Base-by-base conservation (phyloP, 495 filamentous ascomycete genomes). In the Neurospora sp. region DNA sequence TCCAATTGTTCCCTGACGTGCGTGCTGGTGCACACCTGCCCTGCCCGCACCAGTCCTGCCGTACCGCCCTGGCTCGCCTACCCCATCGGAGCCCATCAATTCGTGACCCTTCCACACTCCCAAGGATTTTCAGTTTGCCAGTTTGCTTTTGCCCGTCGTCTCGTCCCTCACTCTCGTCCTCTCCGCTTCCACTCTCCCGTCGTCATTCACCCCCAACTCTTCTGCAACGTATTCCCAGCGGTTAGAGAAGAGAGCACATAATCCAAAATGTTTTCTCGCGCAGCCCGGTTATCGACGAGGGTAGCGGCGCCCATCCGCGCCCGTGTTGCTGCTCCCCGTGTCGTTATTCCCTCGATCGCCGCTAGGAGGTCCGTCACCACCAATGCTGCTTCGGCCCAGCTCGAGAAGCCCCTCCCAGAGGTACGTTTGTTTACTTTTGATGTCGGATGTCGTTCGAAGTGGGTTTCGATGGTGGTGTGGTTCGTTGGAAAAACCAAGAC, bases 371-470 rank as follows among this genome's bases (percentile, higher is more conserved):
- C 89, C 75, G 95, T 98, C 80, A 98, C 95, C 69, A 98, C 94
- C 70, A 92, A 98, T 83, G 95, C 96, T 71, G 95, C 96, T 73
- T 93, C 91, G 76, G 90, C 94, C 76, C 91, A 97, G 85, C 91
- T 92, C 76, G 93, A 96, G 80, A 94, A 92, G 89, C 86, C 91
- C 83, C 90, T 94, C 77, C 94, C 91, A 73, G 80, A 86, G 83
- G 89, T 91, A 83, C 76, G 81, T 74, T 70, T 27, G 11, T 42
- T 73, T 71, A 44, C 20, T 70, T 35, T 46, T 38, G 42, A 46
- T 46, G 2, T 22, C 10, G 20, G n/a, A 53, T 71, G n/a, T 53
- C 38, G 71, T 72, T 31, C 37, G 39, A 41, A 39, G 39, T 48
- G 20, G 48, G 48, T 69, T 53, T 72, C 10, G 39, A 46, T 69